Conservation (phyloP, 1,284 basidiomycete species). For the Austroboletus olivaceoglutinosus region DNA sequence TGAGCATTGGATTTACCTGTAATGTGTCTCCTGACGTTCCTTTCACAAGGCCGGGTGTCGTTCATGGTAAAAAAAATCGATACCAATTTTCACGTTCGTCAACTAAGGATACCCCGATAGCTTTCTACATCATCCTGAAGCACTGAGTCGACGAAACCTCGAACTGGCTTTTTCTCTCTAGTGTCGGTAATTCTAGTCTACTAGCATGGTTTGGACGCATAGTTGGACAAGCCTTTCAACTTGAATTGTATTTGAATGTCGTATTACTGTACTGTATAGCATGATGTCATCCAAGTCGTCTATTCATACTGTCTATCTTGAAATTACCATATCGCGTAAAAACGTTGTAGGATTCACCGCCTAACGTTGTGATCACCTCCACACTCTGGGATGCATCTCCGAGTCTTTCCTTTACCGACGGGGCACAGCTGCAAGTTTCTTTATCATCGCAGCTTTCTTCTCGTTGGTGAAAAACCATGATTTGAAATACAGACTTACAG, state of each 20-base stretch:
- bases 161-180: neutral
- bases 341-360: no score
- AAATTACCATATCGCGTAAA: no score
- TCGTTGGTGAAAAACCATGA: no score
- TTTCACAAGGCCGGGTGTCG: conserved; percentile 61
- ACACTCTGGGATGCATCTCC: no score
- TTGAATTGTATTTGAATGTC: neutral
- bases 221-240: neutral
- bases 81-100: neutral
- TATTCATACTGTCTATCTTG: no score
- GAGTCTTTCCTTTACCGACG: no score
- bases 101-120: conserved; percentile 33
- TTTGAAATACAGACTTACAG: no score
- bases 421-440: no score
- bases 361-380: no score
- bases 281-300: no score
- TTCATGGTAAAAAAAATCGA: conserved; percentile 54
- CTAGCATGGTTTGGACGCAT: neutral
- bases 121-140: conserved; percentile 73
- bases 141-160: conserved; percentile 34
- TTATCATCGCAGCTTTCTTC: no score
- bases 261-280: no score
- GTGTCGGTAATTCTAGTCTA: neutral
- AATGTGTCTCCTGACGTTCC: conserved; percentile 7
- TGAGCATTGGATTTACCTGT: conserved; percentile 34